Conservation (phyloP, 805 yeast genomes). For the Monosporozyma aerobia region DNA sequence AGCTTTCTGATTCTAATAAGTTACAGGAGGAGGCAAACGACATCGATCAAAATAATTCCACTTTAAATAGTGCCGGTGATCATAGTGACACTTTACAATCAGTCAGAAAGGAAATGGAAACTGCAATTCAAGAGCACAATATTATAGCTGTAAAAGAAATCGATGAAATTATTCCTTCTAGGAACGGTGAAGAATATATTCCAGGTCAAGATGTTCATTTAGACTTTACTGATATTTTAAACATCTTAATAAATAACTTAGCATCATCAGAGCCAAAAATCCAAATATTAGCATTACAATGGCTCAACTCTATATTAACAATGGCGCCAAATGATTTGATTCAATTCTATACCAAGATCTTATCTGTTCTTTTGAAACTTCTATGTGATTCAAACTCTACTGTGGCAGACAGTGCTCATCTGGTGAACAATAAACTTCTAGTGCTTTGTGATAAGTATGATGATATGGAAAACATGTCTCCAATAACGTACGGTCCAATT, state of each 20-base stretch:
- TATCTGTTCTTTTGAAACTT: slow-evolving; percentile 57
- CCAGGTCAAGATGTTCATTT: slow-evolving; percentile 77
- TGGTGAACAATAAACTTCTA: slow-evolving; percentile 49
- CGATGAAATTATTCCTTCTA: slow-evolving; percentile 3
- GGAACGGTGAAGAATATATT: slow-evolving; percentile 48
- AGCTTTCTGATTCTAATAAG: not conserved
- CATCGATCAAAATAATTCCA: not conserved
- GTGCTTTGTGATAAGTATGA: slow-evolving; percentile 32
- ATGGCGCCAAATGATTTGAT: slow-evolving; percentile 67
- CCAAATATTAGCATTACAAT: slow-evolving; percentile 66
- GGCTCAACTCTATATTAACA: slow-evolving; percentile 69
- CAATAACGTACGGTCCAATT: slow-evolving; percentile 40
- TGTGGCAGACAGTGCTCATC: slow-evolving; percentile 44
- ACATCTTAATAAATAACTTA: slow-evolving; percentile 70
- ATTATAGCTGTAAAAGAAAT: slow-evolving; percentile 1
- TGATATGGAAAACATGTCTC: slow-evolving; percentile 13
- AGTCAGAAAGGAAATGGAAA: slow-evolving; percentile 6
- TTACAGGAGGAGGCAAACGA: not conserved
- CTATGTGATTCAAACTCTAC: slow-evolving; percentile 45
- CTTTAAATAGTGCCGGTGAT: not conserved
- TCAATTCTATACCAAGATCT: slow-evolving; percentile 62
- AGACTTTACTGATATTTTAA: slow-evolving; percentile 72
- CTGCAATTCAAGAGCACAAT: slow-evolving; percentile 8
- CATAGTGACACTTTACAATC: not conserved
- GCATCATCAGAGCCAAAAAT: slow-evolving; percentile 68